A percentile compares a stretch with the other conserved stretches of the same genome.
Evolutionary conservation across 441 rosid genomes (phyloP).

Genomic region (Mallotus repandus): DNA sequence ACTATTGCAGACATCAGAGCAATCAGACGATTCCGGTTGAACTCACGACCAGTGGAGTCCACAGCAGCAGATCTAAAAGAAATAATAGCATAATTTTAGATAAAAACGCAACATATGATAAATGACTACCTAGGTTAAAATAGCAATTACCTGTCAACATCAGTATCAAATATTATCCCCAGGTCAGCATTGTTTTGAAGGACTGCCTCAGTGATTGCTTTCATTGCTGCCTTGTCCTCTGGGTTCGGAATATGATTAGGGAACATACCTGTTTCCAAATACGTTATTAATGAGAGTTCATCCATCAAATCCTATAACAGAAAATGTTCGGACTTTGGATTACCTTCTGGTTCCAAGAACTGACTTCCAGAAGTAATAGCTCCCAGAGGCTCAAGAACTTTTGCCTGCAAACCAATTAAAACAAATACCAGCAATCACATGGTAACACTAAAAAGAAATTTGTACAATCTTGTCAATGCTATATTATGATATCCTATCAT

Average conservation of each 20-base stretch:
- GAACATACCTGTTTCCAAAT: conserved; percentile 68
- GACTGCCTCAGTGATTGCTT: conserved; percentile 82
- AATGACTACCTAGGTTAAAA: conserved; percentile 17
- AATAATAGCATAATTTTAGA: conserved; percentile 5
- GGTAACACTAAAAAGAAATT: neutral
- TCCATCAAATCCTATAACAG: conserved; percentile 3
- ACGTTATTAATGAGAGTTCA: neutral
- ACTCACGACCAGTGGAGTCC: conserved; percentile 83
- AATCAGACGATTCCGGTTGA: conserved; percentile 90
- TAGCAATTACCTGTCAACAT: conserved; percentile 79
- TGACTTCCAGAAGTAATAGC: conserved; percentile 92
- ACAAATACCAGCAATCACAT: conserved; percentile 11
- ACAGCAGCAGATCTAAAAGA: conserved; percentile 93
- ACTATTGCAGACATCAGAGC: conserved; percentile 94
- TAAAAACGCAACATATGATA: neutral
- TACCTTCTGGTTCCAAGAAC: conserved; percentile 98
- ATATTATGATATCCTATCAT: too few species aligned
- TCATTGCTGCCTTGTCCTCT: conserved; percentile 96
- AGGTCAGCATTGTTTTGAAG: conserved; percentile 87
- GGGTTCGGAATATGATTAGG: conserved; percentile 99
- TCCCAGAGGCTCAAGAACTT: conserved; percentile 96
- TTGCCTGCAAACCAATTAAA: conserved; percentile 51
- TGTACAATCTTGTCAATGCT: neutral
- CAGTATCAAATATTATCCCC: conserved; percentile 98
- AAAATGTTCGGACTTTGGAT: conserved; percentile 18